phyloP scores from a whole-genome alignment of 768 basidiomycete genomes.

The Tephrocybe sp. region DNA sequence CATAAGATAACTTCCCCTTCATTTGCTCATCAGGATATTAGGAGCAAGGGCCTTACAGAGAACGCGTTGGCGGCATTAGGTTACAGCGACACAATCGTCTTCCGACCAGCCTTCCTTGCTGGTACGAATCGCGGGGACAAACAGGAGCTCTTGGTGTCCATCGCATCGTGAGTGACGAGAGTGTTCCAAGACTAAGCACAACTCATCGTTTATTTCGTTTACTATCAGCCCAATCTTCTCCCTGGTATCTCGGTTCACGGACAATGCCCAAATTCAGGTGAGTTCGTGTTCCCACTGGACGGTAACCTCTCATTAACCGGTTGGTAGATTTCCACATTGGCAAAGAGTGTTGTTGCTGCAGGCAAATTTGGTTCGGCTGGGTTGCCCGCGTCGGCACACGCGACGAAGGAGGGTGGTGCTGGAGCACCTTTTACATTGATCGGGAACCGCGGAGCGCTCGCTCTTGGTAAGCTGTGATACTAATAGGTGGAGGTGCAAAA shows the following conservation, averaged over 20 bases:
- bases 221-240: constrained; percentile 35
- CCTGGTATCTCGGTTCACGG: constrained; percentile 34
- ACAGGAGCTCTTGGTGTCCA: constrained; percentile 35
- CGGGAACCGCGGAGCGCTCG: constrained; percentile 45
- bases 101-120: constrained; percentile 58
- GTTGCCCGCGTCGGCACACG: constrained; percentile 42
- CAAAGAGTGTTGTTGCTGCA: constrained; percentile 50
- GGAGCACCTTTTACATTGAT: constrained; percentile 52
- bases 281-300: constrained; percentile 1
- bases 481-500: no score
- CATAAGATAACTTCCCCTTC: not conserved
- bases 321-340: constrained; percentile 48
- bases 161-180: constrained; percentile 38
- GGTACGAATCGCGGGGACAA: constrained; percentile 43
- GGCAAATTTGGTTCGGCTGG: constrained; percentile 51
- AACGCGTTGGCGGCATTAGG: constrained; percentile 61
- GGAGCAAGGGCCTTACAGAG: constrained; percentile 78
- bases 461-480: constrained; percentile 35
- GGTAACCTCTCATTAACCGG: not conserved
- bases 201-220: no score
- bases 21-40: constrained; percentile 21
- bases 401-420: constrained; percentile 37
- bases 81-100: constrained; percentile 67
- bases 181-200: not conserved
- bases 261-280: constrained; percentile 45